Conservation (phyloP, 495 filamentous ascomycete genomes). For the Aspergillus cavernicola region DNA sequence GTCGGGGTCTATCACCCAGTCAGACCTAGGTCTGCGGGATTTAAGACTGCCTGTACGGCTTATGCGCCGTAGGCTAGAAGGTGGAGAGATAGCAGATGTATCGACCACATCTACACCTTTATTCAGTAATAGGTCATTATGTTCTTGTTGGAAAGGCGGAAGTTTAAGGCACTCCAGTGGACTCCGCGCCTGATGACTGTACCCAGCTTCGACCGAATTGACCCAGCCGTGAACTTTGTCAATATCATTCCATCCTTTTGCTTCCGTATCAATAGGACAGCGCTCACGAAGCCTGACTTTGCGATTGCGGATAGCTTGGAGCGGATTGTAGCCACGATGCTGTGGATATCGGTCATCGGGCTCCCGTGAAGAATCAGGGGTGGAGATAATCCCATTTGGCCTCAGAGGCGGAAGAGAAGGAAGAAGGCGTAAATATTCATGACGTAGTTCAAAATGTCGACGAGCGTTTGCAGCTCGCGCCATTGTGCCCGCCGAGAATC, state of each 20-base stretch:
- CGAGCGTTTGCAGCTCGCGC: constrained; percentile 75
- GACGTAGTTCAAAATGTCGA: constrained; percentile 71
- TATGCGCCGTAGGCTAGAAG: constrained; percentile 31
- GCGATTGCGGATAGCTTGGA: constrained; percentile 83
- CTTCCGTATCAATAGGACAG: constrained; percentile 62
- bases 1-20: constrained; percentile 73
- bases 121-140: constrained; percentile 6
- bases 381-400: constrained; percentile 6
- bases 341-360: constrained; percentile 22
- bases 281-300: constrained; percentile 72
- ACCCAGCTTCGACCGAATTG: constrained; percentile 56
- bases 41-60: constrained; percentile 44
- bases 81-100: constrained; percentile 27
- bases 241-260: constrained; percentile 73
- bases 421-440: constrained; percentile 75
- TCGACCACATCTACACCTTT: constrained; percentile 23
- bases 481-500: constrained; percentile 74
- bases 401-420: constrained; percentile 66
- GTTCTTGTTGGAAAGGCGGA: constrained; percentile 49
- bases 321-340: constrained; percentile 73
- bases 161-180: constrained; percentile 50
- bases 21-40: constrained; percentile 61
- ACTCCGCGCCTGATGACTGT: constrained; percentile 35
- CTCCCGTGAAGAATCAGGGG: not conserved
- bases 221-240: constrained; percentile 70